Percentiles rank a stretch among this genome's conserved stretches.
Conservation (phyloP, 345 rosid species). For the Aegle marmelos region DNA sequence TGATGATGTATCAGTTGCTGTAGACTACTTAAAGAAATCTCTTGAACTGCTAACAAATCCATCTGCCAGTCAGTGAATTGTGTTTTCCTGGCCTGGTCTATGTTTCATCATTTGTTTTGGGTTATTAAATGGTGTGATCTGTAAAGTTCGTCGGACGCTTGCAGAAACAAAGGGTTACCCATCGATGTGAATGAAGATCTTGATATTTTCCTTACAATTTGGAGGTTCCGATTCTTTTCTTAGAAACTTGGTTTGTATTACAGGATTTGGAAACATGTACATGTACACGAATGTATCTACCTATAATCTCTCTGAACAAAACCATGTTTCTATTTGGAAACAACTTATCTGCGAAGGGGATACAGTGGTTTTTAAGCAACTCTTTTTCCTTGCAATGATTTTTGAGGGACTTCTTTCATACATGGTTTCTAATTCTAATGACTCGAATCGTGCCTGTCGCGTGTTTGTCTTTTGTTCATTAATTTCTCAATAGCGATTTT, state of each 20-base stretch:
- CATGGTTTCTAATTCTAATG: too few species aligned
- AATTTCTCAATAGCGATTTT: background rate
- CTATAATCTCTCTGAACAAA: background rate
- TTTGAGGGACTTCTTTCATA: too few species aligned
- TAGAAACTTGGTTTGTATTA: background rate
- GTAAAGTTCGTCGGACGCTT: conserved; percentile 23
- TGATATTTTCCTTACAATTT: background rate
- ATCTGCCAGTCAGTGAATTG: conserved; percentile 39
- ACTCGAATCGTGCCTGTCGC: background rate
- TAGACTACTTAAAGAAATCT: conserved; percentile 71
- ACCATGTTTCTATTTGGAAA: background rate
- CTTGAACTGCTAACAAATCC: conserved; percentile 85
- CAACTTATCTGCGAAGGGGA: background rate
- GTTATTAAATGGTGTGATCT: conserved; percentile 15
- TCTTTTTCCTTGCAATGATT: too few species aligned
- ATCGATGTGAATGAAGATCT: conserved; percentile 9
- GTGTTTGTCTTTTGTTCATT: background rate
- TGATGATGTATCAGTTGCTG: conserved; percentile 85
- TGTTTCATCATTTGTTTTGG: conserved; percentile 2
- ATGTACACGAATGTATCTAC: background rate
- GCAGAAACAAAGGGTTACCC: conserved; percentile 1
- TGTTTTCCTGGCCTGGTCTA: background rate
- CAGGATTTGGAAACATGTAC: background rate
- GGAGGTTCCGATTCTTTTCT: background rate
- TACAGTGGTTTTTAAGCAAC: background rate